Conservation (phyloP, 1,284 basidiomycete genomes). For the Microbotryum silenes-acaulis region DNA sequence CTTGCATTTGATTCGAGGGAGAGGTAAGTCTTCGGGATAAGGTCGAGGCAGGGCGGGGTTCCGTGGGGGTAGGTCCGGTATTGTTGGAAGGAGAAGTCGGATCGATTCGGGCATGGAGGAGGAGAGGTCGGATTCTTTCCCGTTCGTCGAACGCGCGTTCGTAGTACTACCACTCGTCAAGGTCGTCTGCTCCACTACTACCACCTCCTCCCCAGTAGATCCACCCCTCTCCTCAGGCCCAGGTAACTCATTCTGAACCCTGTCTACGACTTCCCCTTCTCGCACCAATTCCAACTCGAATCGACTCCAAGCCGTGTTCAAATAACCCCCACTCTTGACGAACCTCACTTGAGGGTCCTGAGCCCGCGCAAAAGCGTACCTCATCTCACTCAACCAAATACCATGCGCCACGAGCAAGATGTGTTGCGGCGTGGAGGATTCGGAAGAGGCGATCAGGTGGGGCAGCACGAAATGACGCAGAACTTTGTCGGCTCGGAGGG, state of each 20-base stretch:
- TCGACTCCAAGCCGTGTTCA: constrained; percentile 48
- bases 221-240: too few relatives aligned
- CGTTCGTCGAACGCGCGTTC: background rate
- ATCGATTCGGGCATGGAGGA: constrained; percentile 5
- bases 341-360: constrained; percentile 38
- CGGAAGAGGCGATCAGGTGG: constrained; percentile 42
- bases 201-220: background rate
- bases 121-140: constrained; percentile 22
- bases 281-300: constrained; percentile 39
- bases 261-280: constrained; percentile 14
- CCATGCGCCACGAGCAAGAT: constrained; percentile 74
- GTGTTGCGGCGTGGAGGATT: constrained; percentile 43
- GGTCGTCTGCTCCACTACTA: too few relatives aligned
- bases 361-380: constrained; percentile 35
- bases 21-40: background rate
- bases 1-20: constrained; percentile 35
- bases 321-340: constrained; percentile 40
- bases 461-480: constrained; percentile 56
- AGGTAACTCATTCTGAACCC: background rate
- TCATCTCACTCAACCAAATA: constrained; percentile 57
- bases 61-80: constrained; percentile 34
- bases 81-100: constrained; percentile 32
- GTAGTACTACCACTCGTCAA: background rate
- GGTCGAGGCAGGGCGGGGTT: constrained; percentile 9
- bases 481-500: constrained; percentile 52